phyloP scores from a whole-genome alignment of 2,329 filamentous ascomycete species.

The Cryphonectria nitschkei region DNA sequence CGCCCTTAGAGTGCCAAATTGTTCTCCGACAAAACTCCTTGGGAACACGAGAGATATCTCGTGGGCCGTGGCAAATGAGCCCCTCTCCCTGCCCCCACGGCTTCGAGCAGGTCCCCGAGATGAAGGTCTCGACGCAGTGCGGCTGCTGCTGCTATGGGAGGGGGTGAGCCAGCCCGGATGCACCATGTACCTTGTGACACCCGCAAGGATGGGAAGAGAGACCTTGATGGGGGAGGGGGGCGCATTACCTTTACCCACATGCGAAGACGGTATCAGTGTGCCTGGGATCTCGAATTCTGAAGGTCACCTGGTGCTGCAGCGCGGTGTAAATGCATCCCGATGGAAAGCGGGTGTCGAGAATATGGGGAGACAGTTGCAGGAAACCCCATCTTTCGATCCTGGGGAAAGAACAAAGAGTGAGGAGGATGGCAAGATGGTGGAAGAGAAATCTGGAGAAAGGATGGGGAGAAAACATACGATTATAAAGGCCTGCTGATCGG shows the following conservation, averaged over 20 bases:
- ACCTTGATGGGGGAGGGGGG: not conserved
- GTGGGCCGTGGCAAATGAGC: slow-evolving; percentile 13
- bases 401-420: slow-evolving; percentile 19
- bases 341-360: not conserved
- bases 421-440: slow-evolving; percentile 16
- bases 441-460: slow-evolving; percentile 18
- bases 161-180: slow-evolving; percentile 28
- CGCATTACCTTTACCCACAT: not conserved
- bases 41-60: not conserved
- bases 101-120: not conserved
- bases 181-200: slow-evolving; percentile 9
- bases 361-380: slow-evolving; percentile 19
- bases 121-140: not conserved
- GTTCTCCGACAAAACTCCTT: not conserved
- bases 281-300: not conserved
- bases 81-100: not conserved
- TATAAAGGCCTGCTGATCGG: slow-evolving; percentile 28
- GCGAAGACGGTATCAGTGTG: not conserved
- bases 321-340: not conserved
- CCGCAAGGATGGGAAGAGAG: slow-evolving; percentile 10
- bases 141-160: not conserved
- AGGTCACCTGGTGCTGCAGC: slow-evolving; percentile 8
- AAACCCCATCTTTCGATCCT: slow-evolving; percentile 16
- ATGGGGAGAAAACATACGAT: slow-evolving; percentile 30
- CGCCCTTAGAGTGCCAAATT: not conserved